Conservation (phyloP, 441 rosid species). For the Cnidoscolus chayamansa region DNA sequence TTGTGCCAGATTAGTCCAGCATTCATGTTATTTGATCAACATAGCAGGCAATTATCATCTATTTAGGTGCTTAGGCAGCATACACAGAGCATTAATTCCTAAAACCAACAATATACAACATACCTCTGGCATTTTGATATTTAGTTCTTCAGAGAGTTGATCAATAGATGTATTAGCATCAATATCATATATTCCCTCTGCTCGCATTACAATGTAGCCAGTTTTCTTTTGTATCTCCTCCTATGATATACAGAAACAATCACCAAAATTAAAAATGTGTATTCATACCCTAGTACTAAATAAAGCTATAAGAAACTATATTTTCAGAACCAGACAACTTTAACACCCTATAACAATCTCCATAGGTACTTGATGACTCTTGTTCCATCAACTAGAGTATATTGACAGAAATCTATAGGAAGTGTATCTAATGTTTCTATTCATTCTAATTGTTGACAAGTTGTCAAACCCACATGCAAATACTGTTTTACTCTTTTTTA, state of each 20-base stretch:
- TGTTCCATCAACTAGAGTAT: constrained; percentile 8
- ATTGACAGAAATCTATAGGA: background rate
- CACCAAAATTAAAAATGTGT: background rate
- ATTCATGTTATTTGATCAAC: background rate
- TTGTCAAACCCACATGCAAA: background rate
- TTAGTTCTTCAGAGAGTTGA: constrained; percentile 91
- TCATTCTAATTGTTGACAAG: background rate
- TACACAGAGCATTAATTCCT: background rate
- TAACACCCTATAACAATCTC: background rate
- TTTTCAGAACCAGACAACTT: constrained; percentile 11
- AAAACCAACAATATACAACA: constrained; percentile 9
- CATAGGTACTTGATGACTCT: background rate
- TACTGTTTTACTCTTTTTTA: background rate
- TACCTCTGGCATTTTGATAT: constrained; percentile 97
- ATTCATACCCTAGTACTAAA: background rate
- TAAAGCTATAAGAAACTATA: background rate
- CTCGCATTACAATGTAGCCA: constrained; percentile 94
- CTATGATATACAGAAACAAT: constrained; percentile 34
- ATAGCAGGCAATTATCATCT: background rate
- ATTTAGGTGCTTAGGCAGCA: constrained; percentile 2
- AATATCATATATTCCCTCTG: constrained; percentile 87
- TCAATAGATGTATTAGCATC: constrained; percentile 98
- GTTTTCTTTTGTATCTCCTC: constrained; percentile 99
- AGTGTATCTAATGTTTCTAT: background rate
- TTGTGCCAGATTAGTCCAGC: background rate